These are phyloP conservation scores for Rhodotorula sp. DNA, from an alignment of 1,284 basidiomycete species.

Conservation along the genomic window DNA sequence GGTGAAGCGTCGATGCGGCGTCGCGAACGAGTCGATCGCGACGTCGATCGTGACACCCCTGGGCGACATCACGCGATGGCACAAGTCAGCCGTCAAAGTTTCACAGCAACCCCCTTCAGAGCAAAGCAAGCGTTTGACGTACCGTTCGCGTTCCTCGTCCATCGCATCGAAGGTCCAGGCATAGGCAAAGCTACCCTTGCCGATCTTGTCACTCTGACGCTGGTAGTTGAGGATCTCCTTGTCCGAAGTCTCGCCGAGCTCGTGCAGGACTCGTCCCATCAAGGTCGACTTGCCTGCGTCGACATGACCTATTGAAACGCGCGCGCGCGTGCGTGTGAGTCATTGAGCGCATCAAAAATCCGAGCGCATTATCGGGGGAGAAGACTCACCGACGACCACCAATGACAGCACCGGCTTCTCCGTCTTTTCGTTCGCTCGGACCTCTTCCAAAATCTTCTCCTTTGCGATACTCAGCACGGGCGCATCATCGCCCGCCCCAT, in stretches of 20 bases:
- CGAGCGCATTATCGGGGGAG: neutral
- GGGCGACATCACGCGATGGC: constrained; percentile 11
- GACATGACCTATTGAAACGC: constrained; percentile 74
- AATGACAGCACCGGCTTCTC: constrained; percentile 74
- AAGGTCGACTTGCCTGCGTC: constrained; percentile 98
- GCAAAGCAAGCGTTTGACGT: constrained; percentile 37
- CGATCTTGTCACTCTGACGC: constrained; percentile 81
- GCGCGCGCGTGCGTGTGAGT: neutral
- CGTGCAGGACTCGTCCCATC: constrained; percentile 91
- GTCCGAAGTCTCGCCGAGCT: constrained; percentile 82
- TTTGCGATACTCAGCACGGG: constrained; percentile 57
- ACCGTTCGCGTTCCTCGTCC: constrained; percentile 88
- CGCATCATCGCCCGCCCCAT: constrained; percentile 51
- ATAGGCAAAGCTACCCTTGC: constrained; percentile 94
- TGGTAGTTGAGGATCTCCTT: constrained; percentile 82
- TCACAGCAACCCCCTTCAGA: neutral
- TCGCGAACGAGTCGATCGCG: constrained; percentile 76
- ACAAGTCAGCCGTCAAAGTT: neutral
- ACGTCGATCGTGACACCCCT: constrained; percentile 99
- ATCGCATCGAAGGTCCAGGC: constrained; percentile 97
- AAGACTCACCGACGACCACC: constrained; percentile 82
- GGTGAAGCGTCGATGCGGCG: constrained; percentile 75
- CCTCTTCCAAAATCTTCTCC: constrained; percentile 83
- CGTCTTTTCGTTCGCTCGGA: constrained; percentile 59
- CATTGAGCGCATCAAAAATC: neutral